Percentiles rank a stretch among this genome's conserved stretches.
Conservation (phyloP, 345 rosid genomes). For the Ceriops tagal region DNA sequence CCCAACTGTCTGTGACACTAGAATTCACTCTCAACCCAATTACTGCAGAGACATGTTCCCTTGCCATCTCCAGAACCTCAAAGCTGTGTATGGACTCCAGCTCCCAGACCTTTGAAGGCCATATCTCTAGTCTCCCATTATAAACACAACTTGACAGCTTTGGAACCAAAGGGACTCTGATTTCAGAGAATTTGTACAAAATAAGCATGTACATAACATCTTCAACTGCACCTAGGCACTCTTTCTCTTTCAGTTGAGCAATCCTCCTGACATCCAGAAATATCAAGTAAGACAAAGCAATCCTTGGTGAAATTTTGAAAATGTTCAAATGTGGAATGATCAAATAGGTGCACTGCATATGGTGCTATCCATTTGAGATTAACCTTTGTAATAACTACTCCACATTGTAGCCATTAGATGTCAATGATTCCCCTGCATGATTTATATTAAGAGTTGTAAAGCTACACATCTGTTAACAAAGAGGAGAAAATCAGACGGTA, state of each 20-base stretch:
- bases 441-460: too few species aligned
- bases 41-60: constrained; percentile 65
- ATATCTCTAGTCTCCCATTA: constrained; percentile 81
- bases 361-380: too few species aligned
- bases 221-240: constrained; percentile 61
- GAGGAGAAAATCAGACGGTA: too few species aligned
- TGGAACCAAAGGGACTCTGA: constrained; percentile 81
- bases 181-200: constrained; percentile 77
- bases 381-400: too few species aligned
- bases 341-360: too few species aligned
- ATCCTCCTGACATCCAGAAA: constrained; percentile 59
- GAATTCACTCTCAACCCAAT: constrained; percentile 71
- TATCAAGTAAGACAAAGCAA: constrained; percentile 7
- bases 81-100: constrained; percentile 70
- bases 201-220: constrained; percentile 88
- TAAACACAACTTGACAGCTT: constrained; percentile 78
- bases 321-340: neutral
- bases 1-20: constrained; percentile 78
- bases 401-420: too few species aligned
- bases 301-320: neutral
- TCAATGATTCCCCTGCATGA: too few species aligned
- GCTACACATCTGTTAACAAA: too few species aligned
- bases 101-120: constrained; percentile 91
- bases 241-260: constrained; percentile 59
- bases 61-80: constrained; percentile 66